Evolutionary conservation across 495 filamentous ascomycete species (phyloP), one percentile per base, ranked within the genome.

Genomic region (Neurospora sp.): DNA sequence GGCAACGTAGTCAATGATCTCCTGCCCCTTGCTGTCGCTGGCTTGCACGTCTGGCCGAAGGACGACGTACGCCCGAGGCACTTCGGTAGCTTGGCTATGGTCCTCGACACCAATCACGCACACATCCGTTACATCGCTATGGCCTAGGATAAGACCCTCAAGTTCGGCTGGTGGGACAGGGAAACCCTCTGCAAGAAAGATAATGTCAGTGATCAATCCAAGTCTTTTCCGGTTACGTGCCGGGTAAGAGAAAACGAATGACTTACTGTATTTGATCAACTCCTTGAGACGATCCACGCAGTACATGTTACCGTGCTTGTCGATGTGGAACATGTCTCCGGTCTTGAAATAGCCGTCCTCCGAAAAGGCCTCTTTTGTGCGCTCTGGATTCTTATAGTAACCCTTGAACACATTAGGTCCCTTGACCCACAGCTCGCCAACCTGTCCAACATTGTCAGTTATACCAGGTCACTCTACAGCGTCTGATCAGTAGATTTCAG

Each of bases 201-300:
- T 14, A 31, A 42, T 14, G 35, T 59, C 40, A 31, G 48, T 40
- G 9, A 61, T 68, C 16, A 69, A 37, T 2, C 22, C 0, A 44
- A n/a, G 40, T 14, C 1, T 39, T 3, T 12, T 59, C 37, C 37
- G 22, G 71, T n/a, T 42, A 39, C 12, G 44, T 35, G 3, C 40
- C 14, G 9, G 27, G 71, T 3, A 16, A 39, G 10, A 42, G 1
- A 3, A 40, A 35, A 31, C 4, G 6, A 16, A 16, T 8, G 1
- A 73, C 68, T 76, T 77, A 85, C 83, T 90, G 80, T 96, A 96
- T 82, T 96, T 96, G 82, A 97, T 96, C 61, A 97, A 82, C 80
- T 97, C 93, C 85, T 97, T 97, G 27, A 93, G 86, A n/a, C 93
- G 90, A 76, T 95, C 93, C 1, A 92, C 94, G 78, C 94, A 83